Evolutionary conservation across 352 stramenopile genomes (phyloP), one percentile per base, ranked within the genome.

Genomic region (Phytophthora cactorum): DNA sequence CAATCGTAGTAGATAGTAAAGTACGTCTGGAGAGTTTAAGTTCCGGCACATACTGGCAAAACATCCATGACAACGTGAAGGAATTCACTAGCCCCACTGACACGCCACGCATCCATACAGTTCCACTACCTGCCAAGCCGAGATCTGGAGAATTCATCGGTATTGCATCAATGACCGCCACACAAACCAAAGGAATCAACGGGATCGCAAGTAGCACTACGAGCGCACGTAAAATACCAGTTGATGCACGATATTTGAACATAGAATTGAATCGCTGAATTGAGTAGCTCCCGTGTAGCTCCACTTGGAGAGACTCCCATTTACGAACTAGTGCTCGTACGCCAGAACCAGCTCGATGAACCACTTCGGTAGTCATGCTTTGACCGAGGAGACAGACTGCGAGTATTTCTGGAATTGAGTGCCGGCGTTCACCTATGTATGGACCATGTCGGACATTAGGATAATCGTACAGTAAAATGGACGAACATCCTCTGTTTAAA

Each of bases 221-320:
- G 10, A 67, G 14, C 5, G 44, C 32, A 14, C 57, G 50, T 28
- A 15, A 67, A 38, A 47, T 14, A 2, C 57, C 53, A 11, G 56
- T 62, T 0, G 41, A 62, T 41, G 45, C 27, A 45, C 63, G 32
- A 15, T 67, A 66, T 14, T 51, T 59, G 6, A 52, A 27, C 57
- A 67, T 46, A 0, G 39, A 44, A 6, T 41, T 56, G 6, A 71
- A 52, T 0, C 63, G 63, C 22, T 66, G 15, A 28, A 57, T 14
- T 15, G 63, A 66, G 47, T 67, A 71, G n/a, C 50, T 66, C 6
- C 63, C 63, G 10, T 70, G 49, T 5, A 70, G 52, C 34, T 70
- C 63, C 17, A 70, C 63, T 17, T 70, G 63, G n/a, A 67, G 17
- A n/a, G 49, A 56, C 31, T 71, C 63, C 57, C 63, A 71, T 53